Conservation (phyloP, 306 rosid genomes). For the Abrus precatorius region DNA sequence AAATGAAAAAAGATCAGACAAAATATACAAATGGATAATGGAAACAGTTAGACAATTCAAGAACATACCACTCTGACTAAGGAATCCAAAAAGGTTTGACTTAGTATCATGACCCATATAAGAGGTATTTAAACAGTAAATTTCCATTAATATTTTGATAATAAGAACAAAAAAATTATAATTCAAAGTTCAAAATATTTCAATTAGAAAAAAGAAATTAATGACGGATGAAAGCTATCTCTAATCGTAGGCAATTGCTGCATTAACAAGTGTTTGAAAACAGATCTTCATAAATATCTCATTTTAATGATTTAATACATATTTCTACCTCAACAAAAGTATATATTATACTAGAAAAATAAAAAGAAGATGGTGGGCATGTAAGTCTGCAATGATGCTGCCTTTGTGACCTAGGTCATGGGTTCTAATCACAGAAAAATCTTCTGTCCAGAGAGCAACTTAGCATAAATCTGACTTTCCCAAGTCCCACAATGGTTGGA, state of each 20-base stretch:
- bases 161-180: slow-evolving; percentile 10
- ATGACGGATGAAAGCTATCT: slow-evolving; percentile 37
- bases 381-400: neutral
- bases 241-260: slow-evolving; percentile 19
- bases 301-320: slow-evolving; percentile 14
- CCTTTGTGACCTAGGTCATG: too few species aligned
- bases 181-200: slow-evolving; percentile 29
- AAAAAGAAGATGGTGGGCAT: neutral
- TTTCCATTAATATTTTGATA: slow-evolving; percentile 12
- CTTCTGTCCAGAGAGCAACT: neutral
- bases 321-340: slow-evolving; percentile 8
- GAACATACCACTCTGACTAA: neutral
- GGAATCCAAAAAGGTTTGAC: slow-evolving; percentile 4
- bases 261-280: slow-evolving; percentile 22
- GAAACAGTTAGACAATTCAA: slow-evolving; percentile 34
- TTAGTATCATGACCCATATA: slow-evolving; percentile 12
- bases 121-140: slow-evolving; percentile 3
- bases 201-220: slow-evolving; percentile 17
- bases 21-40: slow-evolving; percentile 33
- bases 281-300: slow-evolving; percentile 12
- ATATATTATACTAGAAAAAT: slow-evolving; percentile 4
- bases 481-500: neutral
- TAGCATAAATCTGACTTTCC: neutral
- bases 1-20: slow-evolving; percentile 1
- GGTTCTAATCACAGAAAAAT: neutral